phyloP scores from a whole-genome alignment of 345 rosid genomes.

The Populus nigra region DNA sequence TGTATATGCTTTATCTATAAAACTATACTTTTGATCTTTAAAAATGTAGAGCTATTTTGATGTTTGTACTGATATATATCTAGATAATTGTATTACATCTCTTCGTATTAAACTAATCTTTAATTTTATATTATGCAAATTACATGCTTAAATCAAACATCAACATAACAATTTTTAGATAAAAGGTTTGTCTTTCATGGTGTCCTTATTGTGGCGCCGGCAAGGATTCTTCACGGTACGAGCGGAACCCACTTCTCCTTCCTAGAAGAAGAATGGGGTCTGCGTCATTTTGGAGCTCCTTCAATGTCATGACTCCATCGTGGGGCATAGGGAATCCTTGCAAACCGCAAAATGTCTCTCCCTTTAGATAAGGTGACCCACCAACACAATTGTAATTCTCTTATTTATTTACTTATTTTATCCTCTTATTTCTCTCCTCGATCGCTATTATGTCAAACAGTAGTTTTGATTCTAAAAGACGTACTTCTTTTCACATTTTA shows the following conservation, averaged over 20 bases:
- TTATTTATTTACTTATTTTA: not conserved
- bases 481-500: not conserved
- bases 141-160: too few species aligned
- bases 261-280: not conserved
- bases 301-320: slow-evolving; percentile 5
- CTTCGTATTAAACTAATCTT: too few species aligned
- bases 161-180: too few species aligned
- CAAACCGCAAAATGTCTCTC: slow-evolving; percentile 27
- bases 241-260: slow-evolving; percentile 13
- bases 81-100: too few species aligned
- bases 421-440: not conserved
- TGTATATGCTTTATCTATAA: too few species aligned
- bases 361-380: slow-evolving; percentile 32
- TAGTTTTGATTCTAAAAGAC: not conserved
- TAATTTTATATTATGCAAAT: too few species aligned
- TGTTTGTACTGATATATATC: too few species aligned
- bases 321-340: slow-evolving; percentile 34
- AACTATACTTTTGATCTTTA: too few species aligned
- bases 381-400: not conserved
- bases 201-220: slow-evolving; percentile 25
- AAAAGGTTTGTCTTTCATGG: slow-evolving; percentile 19
- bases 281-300: not conserved
- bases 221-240: slow-evolving; percentile 11
- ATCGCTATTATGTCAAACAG: not conserved
- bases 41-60: too few species aligned